Conservation (phyloP, 1,139 yeast species). For the Blastobotrys aristatus region DNA sequence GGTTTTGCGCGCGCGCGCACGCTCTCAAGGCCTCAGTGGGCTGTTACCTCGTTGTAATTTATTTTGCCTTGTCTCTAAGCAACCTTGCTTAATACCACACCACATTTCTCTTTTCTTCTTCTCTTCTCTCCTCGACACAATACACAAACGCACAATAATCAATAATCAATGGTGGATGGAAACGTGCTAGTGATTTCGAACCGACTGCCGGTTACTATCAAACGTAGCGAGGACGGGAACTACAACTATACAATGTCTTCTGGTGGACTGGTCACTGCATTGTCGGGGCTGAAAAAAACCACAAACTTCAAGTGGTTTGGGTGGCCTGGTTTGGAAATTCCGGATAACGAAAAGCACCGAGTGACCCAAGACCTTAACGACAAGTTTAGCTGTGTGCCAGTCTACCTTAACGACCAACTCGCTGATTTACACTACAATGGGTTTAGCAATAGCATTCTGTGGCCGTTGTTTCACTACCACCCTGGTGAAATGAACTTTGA, state of each 20-base stretch:
- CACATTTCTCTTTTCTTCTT: not conserved
- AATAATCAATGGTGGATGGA: no score
- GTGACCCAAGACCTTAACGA: constrained; percentile 68
- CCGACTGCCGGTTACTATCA: constrained; percentile 89
- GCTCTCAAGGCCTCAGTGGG: no score
- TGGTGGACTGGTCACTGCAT: constrained; percentile 94
- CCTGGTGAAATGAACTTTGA: constrained; percentile 99
- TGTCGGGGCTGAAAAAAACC: constrained; percentile 82
- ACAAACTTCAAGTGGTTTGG: constrained; percentile 96
- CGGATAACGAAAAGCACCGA: constrained; percentile 62
- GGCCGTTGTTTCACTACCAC: constrained; percentile 98
- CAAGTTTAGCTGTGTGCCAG: constrained; percentile 86
- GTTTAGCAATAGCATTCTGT: constrained; percentile 79
- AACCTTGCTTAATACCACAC: not conserved
- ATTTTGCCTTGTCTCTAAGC: no score
- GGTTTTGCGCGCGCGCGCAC: not conserved
- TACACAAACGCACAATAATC: not conserved
- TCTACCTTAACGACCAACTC: constrained; percentile 76
- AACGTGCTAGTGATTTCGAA: constrained; percentile 91
- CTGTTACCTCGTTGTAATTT: no score
- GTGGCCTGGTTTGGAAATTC: constrained; percentile 88
- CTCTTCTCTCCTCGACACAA: not conserved
- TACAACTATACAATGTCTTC: constrained; percentile 81
- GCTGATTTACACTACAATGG: constrained; percentile 98
- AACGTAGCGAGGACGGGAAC: constrained; percentile 58